These are phyloP conservation scores for Ciborinia camelliae DNA, from an alignment of 2,329 filamentous ascomycete species.

Conservation along the genomic window DNA sequence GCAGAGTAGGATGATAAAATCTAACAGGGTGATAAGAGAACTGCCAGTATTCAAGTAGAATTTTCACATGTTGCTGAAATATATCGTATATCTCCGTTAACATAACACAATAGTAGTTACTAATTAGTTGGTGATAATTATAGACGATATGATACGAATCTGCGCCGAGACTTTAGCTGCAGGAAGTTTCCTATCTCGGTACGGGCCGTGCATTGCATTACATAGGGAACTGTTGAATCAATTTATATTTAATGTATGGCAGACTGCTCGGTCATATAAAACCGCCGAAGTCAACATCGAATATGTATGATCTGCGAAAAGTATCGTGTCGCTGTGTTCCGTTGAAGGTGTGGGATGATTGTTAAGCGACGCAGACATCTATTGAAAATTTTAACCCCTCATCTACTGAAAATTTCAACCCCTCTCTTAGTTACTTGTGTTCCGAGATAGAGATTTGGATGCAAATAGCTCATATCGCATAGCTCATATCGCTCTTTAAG, in stretches of 20 bases:
- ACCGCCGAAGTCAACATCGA: conserved; percentile 7
- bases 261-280: conserved; percentile 15
- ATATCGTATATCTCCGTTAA: not conserved
- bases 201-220: conserved; percentile 17
- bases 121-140: not conserved
- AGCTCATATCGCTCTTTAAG: not conserved
- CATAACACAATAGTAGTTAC: not conserved
- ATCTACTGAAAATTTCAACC: not conserved
- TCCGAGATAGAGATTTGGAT: not conserved
- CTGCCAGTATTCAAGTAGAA: no score
- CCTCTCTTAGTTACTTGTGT: not conserved
- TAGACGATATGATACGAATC: not conserved
- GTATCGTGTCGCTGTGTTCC: not conserved
- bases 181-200: conserved; percentile 14
- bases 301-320: not conserved
- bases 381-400: not conserved
- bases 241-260: conserved; percentile 13
- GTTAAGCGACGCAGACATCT: not conserved
- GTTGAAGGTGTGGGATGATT: conserved; percentile 1
- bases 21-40: not conserved
- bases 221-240: conserved; percentile 6
- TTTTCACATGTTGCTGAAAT: not conserved
- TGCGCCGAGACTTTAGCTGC: conserved; percentile 9
- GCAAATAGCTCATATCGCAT: not conserved
- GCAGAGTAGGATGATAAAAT: not conserved